Evolutionary conservation across 192 early-diverging fungal species (phyloP).

Genomic region (Chytriomyces confervae): DNA sequence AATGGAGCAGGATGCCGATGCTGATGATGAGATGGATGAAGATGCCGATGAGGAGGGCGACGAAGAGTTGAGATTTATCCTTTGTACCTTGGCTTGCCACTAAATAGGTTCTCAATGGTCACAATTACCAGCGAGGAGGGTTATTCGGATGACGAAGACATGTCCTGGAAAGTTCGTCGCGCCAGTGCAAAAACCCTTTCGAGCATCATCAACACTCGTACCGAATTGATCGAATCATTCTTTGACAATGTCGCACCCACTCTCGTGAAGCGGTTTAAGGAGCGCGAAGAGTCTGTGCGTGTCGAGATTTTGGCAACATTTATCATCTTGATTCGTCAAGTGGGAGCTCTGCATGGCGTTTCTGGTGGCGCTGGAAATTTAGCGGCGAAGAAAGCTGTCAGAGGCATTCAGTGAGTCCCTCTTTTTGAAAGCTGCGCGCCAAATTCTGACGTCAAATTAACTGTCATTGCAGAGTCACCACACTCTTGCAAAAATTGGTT

Average conservation of each 20-base stretch:
- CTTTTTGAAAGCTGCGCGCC: neutral
- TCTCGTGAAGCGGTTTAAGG: slow-evolving; percentile 78
- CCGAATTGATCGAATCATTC: slow-evolving; percentile 68
- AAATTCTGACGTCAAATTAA: no score
- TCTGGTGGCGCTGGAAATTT: no score
- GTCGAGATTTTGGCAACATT: slow-evolving; percentile 79
- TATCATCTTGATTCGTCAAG: slow-evolving; percentile 64
- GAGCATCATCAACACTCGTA: slow-evolving; percentile 70
- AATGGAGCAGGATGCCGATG: slow-evolving; percentile 59
- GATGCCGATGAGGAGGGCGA: slow-evolving; percentile 69
- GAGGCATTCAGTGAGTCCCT: no score
- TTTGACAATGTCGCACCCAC: slow-evolving; percentile 73
- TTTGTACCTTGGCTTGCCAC: neutral
- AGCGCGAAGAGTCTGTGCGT: slow-evolving; percentile 85
- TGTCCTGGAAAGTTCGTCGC: slow-evolving; percentile 90
- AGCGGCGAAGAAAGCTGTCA: no score
- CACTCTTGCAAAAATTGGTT: slow-evolving; percentile 65
- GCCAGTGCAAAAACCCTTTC: slow-evolving; percentile 76
- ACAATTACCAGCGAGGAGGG: slow-evolving; percentile 47
- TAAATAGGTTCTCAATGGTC: slow-evolving; percentile 35
- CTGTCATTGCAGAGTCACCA: slow-evolving; percentile 24
- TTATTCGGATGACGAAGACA: slow-evolving; percentile 89
- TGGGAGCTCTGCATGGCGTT: slow-evolving; percentile 32
- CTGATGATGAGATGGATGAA: slow-evolving; percentile 65
- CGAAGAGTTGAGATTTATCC: slow-evolving; percentile 48